Conservation (phyloP, 306 rosid species). For the Pyrus pyrifolia region DNA sequence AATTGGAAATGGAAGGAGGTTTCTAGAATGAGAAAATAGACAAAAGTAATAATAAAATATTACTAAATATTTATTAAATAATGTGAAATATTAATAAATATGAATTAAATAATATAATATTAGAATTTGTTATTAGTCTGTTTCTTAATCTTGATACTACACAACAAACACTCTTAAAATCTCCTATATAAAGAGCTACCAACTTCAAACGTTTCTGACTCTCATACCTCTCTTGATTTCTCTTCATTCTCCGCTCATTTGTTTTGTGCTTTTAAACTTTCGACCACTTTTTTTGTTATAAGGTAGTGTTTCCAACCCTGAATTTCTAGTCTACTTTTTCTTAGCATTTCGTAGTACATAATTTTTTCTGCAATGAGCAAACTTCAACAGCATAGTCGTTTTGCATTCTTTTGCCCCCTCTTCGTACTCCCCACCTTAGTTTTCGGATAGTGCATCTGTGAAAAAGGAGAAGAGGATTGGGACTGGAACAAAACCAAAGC, state of each 20-base stretch:
- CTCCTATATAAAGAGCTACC: background rate
- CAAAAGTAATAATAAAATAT: too few relatives aligned
- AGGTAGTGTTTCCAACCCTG: background rate
- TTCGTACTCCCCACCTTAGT: slow-evolving; percentile 15
- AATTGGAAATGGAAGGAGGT: too few relatives aligned
- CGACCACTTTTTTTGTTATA: too few relatives aligned
- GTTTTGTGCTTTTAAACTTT: background rate
- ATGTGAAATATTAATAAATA: too few relatives aligned
- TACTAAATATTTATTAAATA: too few relatives aligned
- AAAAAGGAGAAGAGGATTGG: background rate
- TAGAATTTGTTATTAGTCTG: too few relatives aligned
- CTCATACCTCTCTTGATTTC: background rate
- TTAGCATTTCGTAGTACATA: background rate
- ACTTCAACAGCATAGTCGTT: background rate
- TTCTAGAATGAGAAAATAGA: too few relatives aligned
- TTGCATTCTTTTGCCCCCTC: background rate
- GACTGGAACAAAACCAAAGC: slow-evolving; percentile 23
- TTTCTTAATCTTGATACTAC: too few relatives aligned
- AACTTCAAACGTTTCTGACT: background rate
- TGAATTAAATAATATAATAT: too few relatives aligned
- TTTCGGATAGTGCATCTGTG: slow-evolving; percentile 35
- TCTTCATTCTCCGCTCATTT: background rate
- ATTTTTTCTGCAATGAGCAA: background rate
- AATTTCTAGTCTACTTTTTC: background rate
- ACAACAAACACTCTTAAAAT: background rate